Evolutionary conservation across 306 rosid species (phyloP).

Genomic region (Neltuma alba): DNA sequence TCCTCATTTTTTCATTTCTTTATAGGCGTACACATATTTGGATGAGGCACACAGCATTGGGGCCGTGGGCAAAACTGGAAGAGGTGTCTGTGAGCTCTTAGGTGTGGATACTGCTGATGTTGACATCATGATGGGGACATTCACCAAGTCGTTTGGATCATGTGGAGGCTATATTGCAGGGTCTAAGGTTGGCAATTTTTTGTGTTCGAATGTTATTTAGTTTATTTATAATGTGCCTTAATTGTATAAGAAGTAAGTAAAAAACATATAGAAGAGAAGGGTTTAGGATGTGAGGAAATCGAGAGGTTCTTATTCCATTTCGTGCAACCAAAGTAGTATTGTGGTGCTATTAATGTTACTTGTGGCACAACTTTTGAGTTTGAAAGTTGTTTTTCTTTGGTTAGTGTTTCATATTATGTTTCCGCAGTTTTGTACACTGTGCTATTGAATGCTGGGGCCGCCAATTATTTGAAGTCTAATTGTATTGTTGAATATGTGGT

Average conservation of each 20-base stretch:
- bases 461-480: background rate
- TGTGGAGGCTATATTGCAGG: slow-evolving; percentile 90
- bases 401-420: background rate
- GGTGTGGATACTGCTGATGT: slow-evolving; percentile 81
- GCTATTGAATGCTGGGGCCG: background rate
- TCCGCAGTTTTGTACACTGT: background rate
- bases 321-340: slow-evolving; percentile 5
- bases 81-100: slow-evolving; percentile 64
- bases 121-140: slow-evolving; percentile 50
- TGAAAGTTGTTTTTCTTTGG: background rate
- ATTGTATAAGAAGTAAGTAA: background rate
- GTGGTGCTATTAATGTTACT: background rate
- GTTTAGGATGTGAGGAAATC: background rate
- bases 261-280: slow-evolving; percentile 5
- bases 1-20: background rate
- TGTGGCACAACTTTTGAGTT: background rate
- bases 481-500: background rate
- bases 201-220: background rate
- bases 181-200: slow-evolving; percentile 58
- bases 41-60: slow-evolving; percentile 95
- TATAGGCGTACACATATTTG: slow-evolving; percentile 69
- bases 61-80: slow-evolving; percentile 73
- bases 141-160: slow-evolving; percentile 7
- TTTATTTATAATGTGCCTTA: background rate
- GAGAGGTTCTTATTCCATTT: background rate